These are phyloP conservation scores for Pythium vanterpoolii DNA, from an alignment of 352 stramenopile genomes.

Conservation along the genomic window DNA sequence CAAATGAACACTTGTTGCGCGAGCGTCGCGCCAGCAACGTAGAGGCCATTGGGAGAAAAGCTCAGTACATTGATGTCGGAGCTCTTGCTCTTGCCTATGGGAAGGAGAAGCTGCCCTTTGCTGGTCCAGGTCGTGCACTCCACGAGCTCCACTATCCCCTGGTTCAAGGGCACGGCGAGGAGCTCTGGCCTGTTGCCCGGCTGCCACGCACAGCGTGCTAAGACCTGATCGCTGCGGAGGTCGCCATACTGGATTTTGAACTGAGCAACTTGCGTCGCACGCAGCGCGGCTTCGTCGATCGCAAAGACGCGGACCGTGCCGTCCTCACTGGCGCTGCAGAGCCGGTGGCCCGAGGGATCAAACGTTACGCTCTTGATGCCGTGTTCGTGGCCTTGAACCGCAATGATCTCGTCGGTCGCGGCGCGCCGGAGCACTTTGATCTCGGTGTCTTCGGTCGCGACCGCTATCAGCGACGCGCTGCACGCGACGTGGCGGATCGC, in stretches of 20 bases:
- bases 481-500: slow-evolving; percentile 70
- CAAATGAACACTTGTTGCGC: slow-evolving; percentile 77
- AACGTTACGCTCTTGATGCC: slow-evolving; percentile 72
- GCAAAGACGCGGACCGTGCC: slow-evolving; percentile 66
- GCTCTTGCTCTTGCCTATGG: slow-evolving; percentile 47
- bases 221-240: slow-evolving; percentile 58
- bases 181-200: slow-evolving; percentile 22
- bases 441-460: slow-evolving; percentile 71
- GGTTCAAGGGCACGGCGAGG: slow-evolving; percentile 60
- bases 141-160: slow-evolving; percentile 69
- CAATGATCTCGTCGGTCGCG: slow-evolving; percentile 56
- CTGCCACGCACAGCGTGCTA: slow-evolving; percentile 68
- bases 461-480: slow-evolving; percentile 53
- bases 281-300: slow-evolving; percentile 36
- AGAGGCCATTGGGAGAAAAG: slow-evolving; percentile 81
- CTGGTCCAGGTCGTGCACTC: slow-evolving; percentile 46
- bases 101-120: slow-evolving; percentile 42
- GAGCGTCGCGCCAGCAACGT: slow-evolving; percentile 62
- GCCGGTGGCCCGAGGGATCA: slow-evolving; percentile 53
- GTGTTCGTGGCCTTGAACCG: slow-evolving; percentile 57
- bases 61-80: slow-evolving; percentile 65
- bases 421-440: slow-evolving; percentile 63
- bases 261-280: slow-evolving; percentile 36
- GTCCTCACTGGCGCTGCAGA: slow-evolving; percentile 69
- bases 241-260: slow-evolving; percentile 62